Base-by-base conservation (phyloP, 2,329 filamentous ascomycete species). In the Blastomyces gilchristii region DNA sequence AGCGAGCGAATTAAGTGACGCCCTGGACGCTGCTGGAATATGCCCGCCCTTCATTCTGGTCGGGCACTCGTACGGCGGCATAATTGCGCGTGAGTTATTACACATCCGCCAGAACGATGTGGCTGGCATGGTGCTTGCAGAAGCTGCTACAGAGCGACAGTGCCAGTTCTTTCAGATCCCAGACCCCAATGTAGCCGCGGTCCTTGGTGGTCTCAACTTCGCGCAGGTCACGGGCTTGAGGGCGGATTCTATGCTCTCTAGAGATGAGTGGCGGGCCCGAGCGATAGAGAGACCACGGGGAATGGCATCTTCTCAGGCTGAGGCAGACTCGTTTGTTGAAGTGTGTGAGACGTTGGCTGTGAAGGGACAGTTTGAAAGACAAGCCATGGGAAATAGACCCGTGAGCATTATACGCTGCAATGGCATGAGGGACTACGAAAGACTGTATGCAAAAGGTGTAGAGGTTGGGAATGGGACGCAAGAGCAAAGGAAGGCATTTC, bases 31-130 rank as follows among this genome's bases (percentile, higher is more conserved):
- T 4, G 67, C 65, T 12, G 39, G 65, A 0, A 63, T 75, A 0
- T 8, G 47, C 0, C 67, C 72, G 7, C 75, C 74, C 1, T 69
- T 73, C 18, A 52, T 77, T 2, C 66, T 78, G 6, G 70, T 73
- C 2, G 75, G 69, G 1, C 76, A 78, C 64, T 77, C 75, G 12
- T 78, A 76, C 60, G 76, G 76, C 8, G 75, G 69, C 0, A 72
- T 77, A 52, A 66, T 77, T 50, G 73, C 74, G 22, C 71, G 76
- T 5, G 74, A 77, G 58, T 77, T 72, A 61, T 65, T 78, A 16
- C 72, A 77, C 62, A 63, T 73, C 0, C 67, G 70, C 39, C 63
- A 67, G 0, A 66, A 66, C 2, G 65, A 70, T 7, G 70, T 77
- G 2, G 69, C 65, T 0, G 75, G 75, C 1, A 74, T 77, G 69